Conservation (phyloP, 805 yeast species). For the Hanseniaspora nectarophila region DNA sequence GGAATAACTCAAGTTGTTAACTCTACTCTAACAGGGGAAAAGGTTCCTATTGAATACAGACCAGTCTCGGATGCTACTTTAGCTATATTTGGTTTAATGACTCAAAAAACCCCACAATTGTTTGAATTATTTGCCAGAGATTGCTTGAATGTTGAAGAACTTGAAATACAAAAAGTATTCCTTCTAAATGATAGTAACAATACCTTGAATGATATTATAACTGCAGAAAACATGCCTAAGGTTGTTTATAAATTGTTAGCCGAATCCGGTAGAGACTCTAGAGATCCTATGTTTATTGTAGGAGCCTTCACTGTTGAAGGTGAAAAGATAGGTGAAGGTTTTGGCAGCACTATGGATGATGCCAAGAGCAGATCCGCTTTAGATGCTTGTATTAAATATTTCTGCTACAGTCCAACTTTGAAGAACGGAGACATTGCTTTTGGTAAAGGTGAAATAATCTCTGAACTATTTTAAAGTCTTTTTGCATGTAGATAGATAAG, state of each 20-base stretch:
- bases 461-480: not conserved
- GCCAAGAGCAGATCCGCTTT: conserved; percentile 89
- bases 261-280: conserved; percentile 83
- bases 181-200: conserved; percentile 76
- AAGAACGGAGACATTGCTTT: conserved; percentile 44
- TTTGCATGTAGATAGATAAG: not conserved
- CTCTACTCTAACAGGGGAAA: not conserved
- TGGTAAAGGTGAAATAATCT: conserved; percentile 30
- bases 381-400: conserved; percentile 81
- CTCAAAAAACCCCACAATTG: not conserved
- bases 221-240: conserved; percentile 55
- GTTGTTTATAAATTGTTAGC: conserved; percentile 78
- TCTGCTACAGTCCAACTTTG: conserved; percentile 72
- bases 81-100: conserved; percentile 10
- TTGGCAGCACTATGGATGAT: conserved; percentile 78
- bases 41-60: conserved; percentile 10
- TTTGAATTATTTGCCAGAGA: conserved; percentile 19
- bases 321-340: conserved; percentile 82
- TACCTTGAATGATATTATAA: conserved; percentile 66
- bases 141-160: conserved; percentile 30
- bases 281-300: conserved; percentile 75
- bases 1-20: conserved; percentile 10
- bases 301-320: conserved; percentile 74
- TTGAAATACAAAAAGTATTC: conserved; percentile 63
- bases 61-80: conserved; percentile 4